phyloP scores from a whole-genome alignment of 2,329 filamentous ascomycete genomes.

The Aureobasidium pullulans region DNA sequence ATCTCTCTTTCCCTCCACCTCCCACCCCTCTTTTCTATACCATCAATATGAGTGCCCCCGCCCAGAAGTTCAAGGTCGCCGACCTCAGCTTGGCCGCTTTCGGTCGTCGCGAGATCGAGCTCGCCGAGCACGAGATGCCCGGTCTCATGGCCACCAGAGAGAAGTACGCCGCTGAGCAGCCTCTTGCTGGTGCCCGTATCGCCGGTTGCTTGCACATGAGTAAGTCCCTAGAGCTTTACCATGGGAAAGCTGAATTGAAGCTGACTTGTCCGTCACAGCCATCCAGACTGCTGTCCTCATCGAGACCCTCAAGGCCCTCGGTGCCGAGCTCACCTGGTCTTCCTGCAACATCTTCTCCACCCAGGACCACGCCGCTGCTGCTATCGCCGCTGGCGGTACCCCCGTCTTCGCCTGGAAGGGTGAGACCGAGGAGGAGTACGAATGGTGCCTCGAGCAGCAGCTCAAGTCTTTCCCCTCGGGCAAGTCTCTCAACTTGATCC shows the following conservation, averaged over 20 bases:
- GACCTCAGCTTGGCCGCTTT: slow-evolving; percentile 96
- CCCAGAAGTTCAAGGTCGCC: slow-evolving; percentile 94
- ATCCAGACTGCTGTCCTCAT: slow-evolving; percentile 99
- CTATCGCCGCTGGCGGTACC: slow-evolving; percentile 87
- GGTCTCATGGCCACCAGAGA: slow-evolving; percentile 90
- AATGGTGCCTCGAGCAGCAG: slow-evolving; percentile 99
- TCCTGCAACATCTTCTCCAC: slow-evolving; percentile 99
- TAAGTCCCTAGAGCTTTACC: slow-evolving; percentile 31
- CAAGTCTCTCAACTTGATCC: slow-evolving; percentile 96
- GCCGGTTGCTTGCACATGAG: slow-evolving; percentile 98
- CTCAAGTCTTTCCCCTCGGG: slow-evolving; percentile 92
- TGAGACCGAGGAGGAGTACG: slow-evolving; percentile 99
- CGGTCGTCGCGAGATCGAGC: slow-evolving; percentile 97
- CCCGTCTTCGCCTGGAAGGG: slow-evolving; percentile 81
- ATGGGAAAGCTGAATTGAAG: background rate
- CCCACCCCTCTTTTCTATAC: slow-evolving; percentile 15
- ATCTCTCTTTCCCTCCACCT: slow-evolving; percentile 15
- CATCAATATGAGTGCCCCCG: slow-evolving; percentile 63
- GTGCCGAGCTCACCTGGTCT: slow-evolving; percentile 97
- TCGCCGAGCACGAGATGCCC: slow-evolving; percentile 88
- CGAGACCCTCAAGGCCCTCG: slow-evolving; percentile 89
- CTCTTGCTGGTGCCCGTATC: slow-evolving; percentile 88
- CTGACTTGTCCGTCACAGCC: slow-evolving; percentile 40
- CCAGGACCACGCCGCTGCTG: slow-evolving; percentile 95
- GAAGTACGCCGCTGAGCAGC: slow-evolving; percentile 91